phyloP scores from a whole-genome alignment of 257 asterid species.

The Anisodus acutangulus region DNA sequence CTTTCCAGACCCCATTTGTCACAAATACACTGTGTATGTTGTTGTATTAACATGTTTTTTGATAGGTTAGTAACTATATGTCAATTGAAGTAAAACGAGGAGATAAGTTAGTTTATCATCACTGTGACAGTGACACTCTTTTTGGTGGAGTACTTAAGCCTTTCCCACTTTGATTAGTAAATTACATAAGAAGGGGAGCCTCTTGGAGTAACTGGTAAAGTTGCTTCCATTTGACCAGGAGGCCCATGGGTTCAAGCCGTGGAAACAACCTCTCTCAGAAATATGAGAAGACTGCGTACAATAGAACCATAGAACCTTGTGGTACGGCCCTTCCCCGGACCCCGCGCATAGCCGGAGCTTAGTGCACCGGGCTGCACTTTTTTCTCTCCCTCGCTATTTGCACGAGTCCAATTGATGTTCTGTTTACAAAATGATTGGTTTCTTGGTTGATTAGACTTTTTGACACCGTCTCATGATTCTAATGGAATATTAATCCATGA shows the following conservation, averaged over 20 bases:
- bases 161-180: constrained; percentile 31
- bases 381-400: not conserved
- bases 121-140: not conserved
- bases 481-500: not conserved
- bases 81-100: not conserved
- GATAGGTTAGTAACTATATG: not conserved
- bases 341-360: no score
- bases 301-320: no score
- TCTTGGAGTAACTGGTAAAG: no score
- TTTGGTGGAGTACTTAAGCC: not conserved
- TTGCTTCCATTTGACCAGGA: no score
- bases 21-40: no score
- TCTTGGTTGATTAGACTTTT: constrained; percentile 9
- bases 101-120: not conserved
- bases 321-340: no score
- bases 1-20: no score
- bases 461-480: not conserved
- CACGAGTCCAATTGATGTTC: not conserved
- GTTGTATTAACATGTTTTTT: not conserved
- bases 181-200: not conserved
- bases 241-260: no score
- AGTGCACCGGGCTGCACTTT: not conserved
- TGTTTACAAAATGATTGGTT: not conserved
- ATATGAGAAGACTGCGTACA: no score
- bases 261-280: no score